These are phyloP conservation scores for Cystofilobasidium capitatum DNA, from an alignment of 768 basidiomycete species.

Conservation along the genomic window DNA sequence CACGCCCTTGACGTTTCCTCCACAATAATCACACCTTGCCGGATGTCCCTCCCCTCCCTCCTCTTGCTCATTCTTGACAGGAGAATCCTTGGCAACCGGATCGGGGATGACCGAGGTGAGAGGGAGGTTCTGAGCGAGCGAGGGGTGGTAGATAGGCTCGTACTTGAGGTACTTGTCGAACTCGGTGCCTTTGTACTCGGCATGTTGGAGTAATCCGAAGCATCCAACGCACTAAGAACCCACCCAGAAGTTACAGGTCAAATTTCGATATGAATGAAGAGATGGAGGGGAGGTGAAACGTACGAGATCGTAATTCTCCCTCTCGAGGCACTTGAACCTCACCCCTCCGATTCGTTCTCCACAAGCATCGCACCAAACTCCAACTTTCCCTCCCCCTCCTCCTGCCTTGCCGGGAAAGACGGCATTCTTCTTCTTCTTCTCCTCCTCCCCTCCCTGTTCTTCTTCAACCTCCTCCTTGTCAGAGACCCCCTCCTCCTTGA, in stretches of 20 bases:
- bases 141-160: constrained; percentile 2
- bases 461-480: background rate
- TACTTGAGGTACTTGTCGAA: background rate
- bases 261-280: no score
- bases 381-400: constrained; percentile 15
- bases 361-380: constrained; percentile 36
- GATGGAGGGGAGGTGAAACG: background rate
- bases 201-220: background rate
- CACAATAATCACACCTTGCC: no score
- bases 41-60: no score
- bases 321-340: constrained; percentile 35
- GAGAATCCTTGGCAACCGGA: no score
- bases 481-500: background rate
- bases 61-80: no score
- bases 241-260: no score
- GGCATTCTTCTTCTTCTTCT: constrained; percentile 6
- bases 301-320: constrained; percentile 32
- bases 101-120: no score
- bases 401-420: constrained; percentile 22
- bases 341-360: constrained; percentile 31
- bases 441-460: background rate
- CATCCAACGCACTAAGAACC: constrained; percentile 5
- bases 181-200: background rate
- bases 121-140: background rate
- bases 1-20: no score